These are phyloP conservation scores for Dorcoceras hygrometricum DNA, from an alignment of 257 asterid genomes.

Conservation along the genomic window DNA sequence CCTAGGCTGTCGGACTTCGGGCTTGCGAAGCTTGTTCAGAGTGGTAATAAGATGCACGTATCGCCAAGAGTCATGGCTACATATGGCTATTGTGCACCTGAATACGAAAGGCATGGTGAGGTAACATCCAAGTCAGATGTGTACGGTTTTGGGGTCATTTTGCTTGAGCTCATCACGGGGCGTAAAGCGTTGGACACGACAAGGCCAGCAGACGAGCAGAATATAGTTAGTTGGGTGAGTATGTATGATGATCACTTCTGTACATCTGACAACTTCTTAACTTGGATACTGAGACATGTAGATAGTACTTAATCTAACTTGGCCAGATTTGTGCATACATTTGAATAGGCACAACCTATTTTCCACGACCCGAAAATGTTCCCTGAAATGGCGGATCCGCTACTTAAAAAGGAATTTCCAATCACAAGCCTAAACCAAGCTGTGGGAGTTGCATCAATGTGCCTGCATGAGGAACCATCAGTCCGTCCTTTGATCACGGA, in stretches of 20 bases:
- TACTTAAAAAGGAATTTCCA: constrained; percentile 36
- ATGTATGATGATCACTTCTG: background rate
- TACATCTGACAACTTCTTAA: background rate
- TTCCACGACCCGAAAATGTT: constrained; percentile 59
- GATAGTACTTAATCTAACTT: constrained; percentile 8
- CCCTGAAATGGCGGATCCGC: constrained; percentile 70
- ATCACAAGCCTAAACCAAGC: constrained; percentile 66
- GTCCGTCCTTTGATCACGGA: constrained; percentile 73
- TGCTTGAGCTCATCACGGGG: constrained; percentile 67
- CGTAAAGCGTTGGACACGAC: constrained; percentile 59
- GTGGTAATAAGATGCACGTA: constrained; percentile 41
- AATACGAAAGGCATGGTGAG: constrained; percentile 55
- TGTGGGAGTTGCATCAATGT: constrained; percentile 80
- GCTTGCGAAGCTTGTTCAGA: constrained; percentile 50
- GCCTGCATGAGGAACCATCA: constrained; percentile 69
- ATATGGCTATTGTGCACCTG: constrained; percentile 64
- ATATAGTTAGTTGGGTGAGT: constrained; percentile 63
- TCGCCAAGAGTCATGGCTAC: constrained; percentile 42
- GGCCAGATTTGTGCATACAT: background rate
- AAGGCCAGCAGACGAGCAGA: constrained; percentile 49
- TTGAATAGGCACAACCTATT: constrained; percentile 55
- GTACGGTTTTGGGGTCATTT: constrained; percentile 62
- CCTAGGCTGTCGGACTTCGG: constrained; percentile 60
- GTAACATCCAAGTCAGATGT: constrained; percentile 59
- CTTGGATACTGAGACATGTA: background rate